Base-by-base conservation (phyloP, 2,329 filamentous ascomycete species). In the Pseudogymnoascus sp. region DNA sequence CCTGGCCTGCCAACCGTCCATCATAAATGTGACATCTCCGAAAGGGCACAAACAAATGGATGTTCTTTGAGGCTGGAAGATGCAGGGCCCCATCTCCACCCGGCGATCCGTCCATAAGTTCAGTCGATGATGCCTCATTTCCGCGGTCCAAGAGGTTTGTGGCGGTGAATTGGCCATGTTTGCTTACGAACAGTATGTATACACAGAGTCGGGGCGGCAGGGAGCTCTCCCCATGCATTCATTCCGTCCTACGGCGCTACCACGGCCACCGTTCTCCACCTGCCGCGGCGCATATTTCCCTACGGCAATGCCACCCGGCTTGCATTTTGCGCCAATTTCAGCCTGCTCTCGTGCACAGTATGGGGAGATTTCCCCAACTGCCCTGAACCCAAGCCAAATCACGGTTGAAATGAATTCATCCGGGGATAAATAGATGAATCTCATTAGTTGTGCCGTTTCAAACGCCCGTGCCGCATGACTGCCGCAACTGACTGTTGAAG, bases 391-490 rank as follows among this genome's bases (percentile, higher is more conserved):
- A 52, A 12, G n/a, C 41, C 26, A 30, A 9, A 52, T 52, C n/a
- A 52, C 41, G 41, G 41, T 18, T 52, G 41, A 52, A 52, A 28
- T 30, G 23, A 13, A n/a, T 18, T 52, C 41, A 30, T 18, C 41
- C n/a, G 41, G 41, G 26, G 13, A 28, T 6, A 48, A 30, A 52
- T 52, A 52, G 26, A 52, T 52, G 41, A 30, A 52, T 8, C n/a
- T 52, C 41, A 52, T 52, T 52, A 52, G 41, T 18, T 30, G n/a
- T 48, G 21, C 41, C 41, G 23, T 48, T 48, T 48, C 41, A 52
- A 52, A 52, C 41, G 9, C 23, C 41, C 41, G 41, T 52, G 41
- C n/a, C 41, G 41, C 23, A 52, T 30, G 41, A 30, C 23, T 52
- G 41, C 41, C 41, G 26, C 4, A 1, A 28, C 18, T 30, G n/a